These are phyloP conservation scores for Ceratocystis ficicola DNA, from an alignment of 2,329 filamentous ascomycete species.

Conservation along the genomic window DNA sequence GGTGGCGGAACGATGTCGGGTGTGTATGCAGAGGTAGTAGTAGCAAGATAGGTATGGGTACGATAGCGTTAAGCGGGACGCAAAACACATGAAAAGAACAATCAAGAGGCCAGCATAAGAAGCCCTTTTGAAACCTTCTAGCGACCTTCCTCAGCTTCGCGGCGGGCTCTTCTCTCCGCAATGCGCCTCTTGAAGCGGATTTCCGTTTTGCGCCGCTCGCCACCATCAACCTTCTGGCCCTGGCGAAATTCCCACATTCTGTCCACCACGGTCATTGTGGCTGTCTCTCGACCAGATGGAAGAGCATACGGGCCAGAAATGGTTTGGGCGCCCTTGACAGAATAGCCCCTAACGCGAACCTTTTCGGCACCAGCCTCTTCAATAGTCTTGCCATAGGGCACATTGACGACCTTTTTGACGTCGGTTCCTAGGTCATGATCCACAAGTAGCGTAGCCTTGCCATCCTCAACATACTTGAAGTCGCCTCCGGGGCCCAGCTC, in stretches of 20 bases:
- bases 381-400: conserved; percentile 37
- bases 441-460: conserved; percentile 41
- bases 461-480: conserved; percentile 54
- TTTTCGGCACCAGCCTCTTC: conserved; percentile 21
- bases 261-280: conserved; percentile 59
- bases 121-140: not conserved
- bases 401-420: conserved; percentile 43
- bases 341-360: conserved; percentile 50
- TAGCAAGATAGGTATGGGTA: too few species aligned
- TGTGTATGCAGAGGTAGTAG: too few species aligned
- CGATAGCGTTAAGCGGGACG: not conserved
- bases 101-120: not conserved
- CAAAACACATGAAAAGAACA: not conserved
- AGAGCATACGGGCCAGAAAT: conserved; percentile 66
- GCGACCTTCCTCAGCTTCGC: conserved; percentile 34
- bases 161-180: conserved; percentile 61
- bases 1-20: too few species aligned
- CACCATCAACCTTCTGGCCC: conserved; percentile 88
- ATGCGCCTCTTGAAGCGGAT: conserved; percentile 76
- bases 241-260: conserved; percentile 86
- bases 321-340: conserved; percentile 52
- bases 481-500: conserved; percentile 74
- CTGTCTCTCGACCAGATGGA: conserved; percentile 51
- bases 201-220: conserved; percentile 78
- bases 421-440: conserved; percentile 31